Percentiles rank a stretch among this genome's conserved stretches.
phyloP scores from a whole-genome alignment of 495 filamentous ascomycete species.

The Aspergillus diversus region DNA sequence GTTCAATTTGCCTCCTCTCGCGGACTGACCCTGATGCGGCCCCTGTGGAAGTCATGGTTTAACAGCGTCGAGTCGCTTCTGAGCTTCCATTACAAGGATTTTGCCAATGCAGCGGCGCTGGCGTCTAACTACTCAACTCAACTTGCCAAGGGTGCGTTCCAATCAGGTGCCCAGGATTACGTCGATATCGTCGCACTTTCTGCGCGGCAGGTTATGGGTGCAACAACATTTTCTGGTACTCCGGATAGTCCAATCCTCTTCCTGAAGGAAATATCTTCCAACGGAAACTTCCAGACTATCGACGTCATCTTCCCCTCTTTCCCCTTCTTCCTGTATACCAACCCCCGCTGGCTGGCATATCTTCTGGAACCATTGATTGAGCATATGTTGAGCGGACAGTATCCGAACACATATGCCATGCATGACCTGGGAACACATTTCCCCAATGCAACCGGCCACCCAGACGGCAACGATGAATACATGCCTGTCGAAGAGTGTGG shows the following conservation, averaged over 20 bases:
- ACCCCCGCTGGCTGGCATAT: constrained; percentile 89
- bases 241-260: constrained; percentile 83
- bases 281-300: constrained; percentile 94
- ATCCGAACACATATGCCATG: constrained; percentile 89
- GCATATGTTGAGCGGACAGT: constrained; percentile 88
- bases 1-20: constrained; percentile 83
- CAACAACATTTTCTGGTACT: constrained; percentile 86
- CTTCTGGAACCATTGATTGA: constrained; percentile 88
- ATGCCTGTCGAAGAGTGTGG: constrained; percentile 98
- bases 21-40: constrained; percentile 81
- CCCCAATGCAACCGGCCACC: constrained; percentile 89
- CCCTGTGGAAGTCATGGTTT: constrained; percentile 83
- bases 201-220: constrained; percentile 91
- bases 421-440: constrained; percentile 90
- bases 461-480: constrained; percentile 87
- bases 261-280: constrained; percentile 93
- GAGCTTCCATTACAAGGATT: constrained; percentile 78
- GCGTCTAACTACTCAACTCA: constrained; percentile 80
- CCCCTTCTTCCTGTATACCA: constrained; percentile 94
- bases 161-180: constrained; percentile 51
- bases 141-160: constrained; percentile 74
- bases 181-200: constrained; percentile 86
- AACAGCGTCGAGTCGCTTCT: constrained; percentile 63
- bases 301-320: constrained; percentile 97
- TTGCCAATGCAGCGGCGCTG: constrained; percentile 60